Evolutionary conservation across 306 rosid genomes (phyloP).

Genomic region (Cicer arietinum): DNA sequence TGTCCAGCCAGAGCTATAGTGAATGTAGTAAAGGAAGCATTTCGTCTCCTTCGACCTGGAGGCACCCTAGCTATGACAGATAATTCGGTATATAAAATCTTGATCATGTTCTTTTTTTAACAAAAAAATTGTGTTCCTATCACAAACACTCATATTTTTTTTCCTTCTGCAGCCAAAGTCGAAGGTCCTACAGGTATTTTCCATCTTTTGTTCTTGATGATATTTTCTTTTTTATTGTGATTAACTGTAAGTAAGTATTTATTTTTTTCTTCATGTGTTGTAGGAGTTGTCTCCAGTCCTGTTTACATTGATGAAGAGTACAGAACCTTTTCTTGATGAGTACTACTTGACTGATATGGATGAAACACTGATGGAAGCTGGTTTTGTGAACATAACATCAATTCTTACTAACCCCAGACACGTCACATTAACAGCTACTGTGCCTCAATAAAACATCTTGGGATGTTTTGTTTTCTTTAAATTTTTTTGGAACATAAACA

Average conservation of each 20-base stretch:
- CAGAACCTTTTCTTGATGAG: constrained; percentile 73
- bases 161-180: constrained; percentile 69
- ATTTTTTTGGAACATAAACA: constrained; percentile 13
- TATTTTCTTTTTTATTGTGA: constrained; percentile 20
- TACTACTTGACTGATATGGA: constrained; percentile 67
- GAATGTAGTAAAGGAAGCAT: constrained; percentile 58
- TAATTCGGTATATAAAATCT: constrained; percentile 54
- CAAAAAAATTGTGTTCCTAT: background rate
- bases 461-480: background rate
- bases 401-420: constrained; percentile 70
- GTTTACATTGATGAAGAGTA: constrained; percentile 69
- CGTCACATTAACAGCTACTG: constrained; percentile 61
- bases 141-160: constrained; percentile 43
- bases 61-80: constrained; percentile 67
- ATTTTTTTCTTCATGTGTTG: constrained; percentile 4
- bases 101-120: background rate
- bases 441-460: constrained; percentile 49
- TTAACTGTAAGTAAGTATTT: background rate
- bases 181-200: constrained; percentile 63
- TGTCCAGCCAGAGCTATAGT: constrained; percentile 67
- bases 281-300: constrained; percentile 64
- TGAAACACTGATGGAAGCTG: constrained; percentile 56
- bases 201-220: constrained; percentile 15
- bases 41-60: constrained; percentile 74
- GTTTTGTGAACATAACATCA: constrained; percentile 58